phyloP scores from a whole-genome alignment of 371 early-diverging fungal species.

The Fennellomyces sp. region DNA sequence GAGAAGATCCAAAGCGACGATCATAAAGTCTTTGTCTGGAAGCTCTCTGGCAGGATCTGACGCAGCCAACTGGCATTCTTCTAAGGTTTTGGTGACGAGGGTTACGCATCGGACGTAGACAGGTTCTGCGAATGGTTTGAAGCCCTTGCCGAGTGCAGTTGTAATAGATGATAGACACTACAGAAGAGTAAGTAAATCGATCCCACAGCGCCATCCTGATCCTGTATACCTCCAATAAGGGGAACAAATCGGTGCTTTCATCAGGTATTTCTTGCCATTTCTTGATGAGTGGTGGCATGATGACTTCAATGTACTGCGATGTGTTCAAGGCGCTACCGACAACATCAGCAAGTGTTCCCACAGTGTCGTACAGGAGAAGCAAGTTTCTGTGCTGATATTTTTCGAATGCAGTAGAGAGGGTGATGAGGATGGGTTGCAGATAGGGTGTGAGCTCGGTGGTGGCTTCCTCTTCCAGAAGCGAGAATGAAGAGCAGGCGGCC shows the following conservation, averaged over 20 bases:
- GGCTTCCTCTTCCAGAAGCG: slow-evolving; percentile 88
- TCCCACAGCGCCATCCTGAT: neutral
- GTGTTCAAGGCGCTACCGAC: slow-evolving; percentile 80
- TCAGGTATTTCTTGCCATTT: slow-evolving; percentile 82
- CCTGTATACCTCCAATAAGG: slow-evolving; percentile 89
- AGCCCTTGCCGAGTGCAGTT: slow-evolving; percentile 82
- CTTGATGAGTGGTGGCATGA: slow-evolving; percentile 85
- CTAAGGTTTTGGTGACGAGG: slow-evolving; percentile 77
- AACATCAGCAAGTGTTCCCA: slow-evolving; percentile 90
- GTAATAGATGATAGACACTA: slow-evolving; percentile 89
- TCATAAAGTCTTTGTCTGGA: slow-evolving; percentile 92
- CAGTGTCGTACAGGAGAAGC: slow-evolving; percentile 88
- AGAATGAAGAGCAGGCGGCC: slow-evolving; percentile 91
- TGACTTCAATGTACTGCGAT: slow-evolving; percentile 68
- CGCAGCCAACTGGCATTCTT: slow-evolving; percentile 62
- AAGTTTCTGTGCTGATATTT: slow-evolving; percentile 90
- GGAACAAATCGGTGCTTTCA: slow-evolving; percentile 85
- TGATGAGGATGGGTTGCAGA: slow-evolving; percentile 77
- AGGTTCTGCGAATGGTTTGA: slow-evolving; percentile 80
- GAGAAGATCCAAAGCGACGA: slow-evolving; percentile 93
- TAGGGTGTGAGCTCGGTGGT: slow-evolving; percentile 75
- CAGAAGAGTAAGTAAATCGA: slow-evolving; percentile 1
- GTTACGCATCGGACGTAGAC: slow-evolving; percentile 87
- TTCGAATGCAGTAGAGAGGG: slow-evolving; percentile 75
- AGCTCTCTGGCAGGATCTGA: slow-evolving; percentile 68